Conservation (phyloP, 1,139 yeast genomes). For the Suhomyces maxii region DNA sequence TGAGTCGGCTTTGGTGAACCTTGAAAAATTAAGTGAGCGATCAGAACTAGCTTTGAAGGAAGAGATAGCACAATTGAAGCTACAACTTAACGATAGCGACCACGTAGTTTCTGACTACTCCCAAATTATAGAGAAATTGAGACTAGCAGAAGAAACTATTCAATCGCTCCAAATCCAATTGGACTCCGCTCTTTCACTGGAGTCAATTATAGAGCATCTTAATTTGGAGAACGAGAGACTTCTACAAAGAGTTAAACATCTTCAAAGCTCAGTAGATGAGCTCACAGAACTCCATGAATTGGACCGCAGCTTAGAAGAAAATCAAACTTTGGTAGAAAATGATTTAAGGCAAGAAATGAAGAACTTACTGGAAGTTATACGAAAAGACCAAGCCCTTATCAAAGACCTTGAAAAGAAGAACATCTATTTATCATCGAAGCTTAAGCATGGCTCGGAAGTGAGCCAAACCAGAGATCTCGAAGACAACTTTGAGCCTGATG, state of each 20-base stretch:
- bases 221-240: conserved; percentile 55
- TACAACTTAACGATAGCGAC: conserved; percentile 15
- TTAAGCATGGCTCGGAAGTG: conserved; percentile 3
- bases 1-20: conserved; percentile 39
- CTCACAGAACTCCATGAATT: conserved; percentile 60
- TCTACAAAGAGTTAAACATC: conserved; percentile 33
- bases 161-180: conserved; percentile 45
- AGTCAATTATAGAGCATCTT: conserved; percentile 53
- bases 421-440: conserved; percentile 24
- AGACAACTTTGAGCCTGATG: neutral
- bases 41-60: conserved; percentile 23
- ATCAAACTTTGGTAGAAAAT: conserved; percentile 54
- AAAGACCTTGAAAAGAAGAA: conserved; percentile 34
- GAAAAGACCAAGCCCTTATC: conserved; percentile 27
- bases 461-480: neutral
- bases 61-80: conserved; percentile 28
- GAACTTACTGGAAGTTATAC: conserved; percentile 27
- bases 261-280: conserved; percentile 51
- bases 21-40: conserved; percentile 35
- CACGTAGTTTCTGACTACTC: conserved; percentile 18
- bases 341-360: conserved; percentile 51
- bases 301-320: conserved; percentile 63
- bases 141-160: conserved; percentile 42
- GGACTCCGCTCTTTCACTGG: conserved; percentile 45
- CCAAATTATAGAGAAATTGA: conserved; percentile 29